Percentiles rank a stretch among this genome's conserved stretches.
Evolutionary conservation across 805 yeast species (phyloP).

Genomic region (Cyberlindnera mycetangii): DNA sequence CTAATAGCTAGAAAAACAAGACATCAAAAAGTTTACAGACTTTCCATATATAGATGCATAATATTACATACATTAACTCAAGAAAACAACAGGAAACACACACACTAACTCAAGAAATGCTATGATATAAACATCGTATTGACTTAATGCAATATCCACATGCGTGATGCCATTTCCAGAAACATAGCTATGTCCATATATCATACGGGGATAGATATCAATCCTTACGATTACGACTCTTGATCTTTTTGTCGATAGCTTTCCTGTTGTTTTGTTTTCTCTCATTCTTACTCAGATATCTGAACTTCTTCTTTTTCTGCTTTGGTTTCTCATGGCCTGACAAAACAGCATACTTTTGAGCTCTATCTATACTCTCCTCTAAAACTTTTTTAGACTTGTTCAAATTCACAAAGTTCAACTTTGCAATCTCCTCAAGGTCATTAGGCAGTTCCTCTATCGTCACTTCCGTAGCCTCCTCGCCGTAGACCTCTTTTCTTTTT

Average conservation of each 20-base stretch:
- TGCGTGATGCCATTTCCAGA: too few species aligned
- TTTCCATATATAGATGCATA: too few species aligned
- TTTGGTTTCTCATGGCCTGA: slow-evolving; percentile 28
- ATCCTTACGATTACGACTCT: slow-evolving; percentile 18
- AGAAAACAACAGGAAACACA: too few species aligned
- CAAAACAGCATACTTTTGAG: slow-evolving; percentile 76
- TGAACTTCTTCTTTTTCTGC: slow-evolving; percentile 71
- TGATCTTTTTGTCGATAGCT: slow-evolving; percentile 36
- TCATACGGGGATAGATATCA: background rate
- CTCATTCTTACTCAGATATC: slow-evolving; percentile 81
- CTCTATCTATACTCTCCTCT: slow-evolving; percentile 71
- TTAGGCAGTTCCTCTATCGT: slow-evolving; percentile 46
- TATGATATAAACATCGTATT: too few species aligned
- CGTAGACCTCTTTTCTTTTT: slow-evolving; percentile 28
- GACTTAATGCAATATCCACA: too few species aligned
- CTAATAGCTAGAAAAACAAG: background rate
- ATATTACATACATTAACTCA: too few species aligned
- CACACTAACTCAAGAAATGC: too few species aligned
- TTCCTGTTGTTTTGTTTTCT: slow-evolving; percentile 58
- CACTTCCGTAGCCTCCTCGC: slow-evolving; percentile 41
- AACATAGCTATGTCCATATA: background rate
- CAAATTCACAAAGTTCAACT: slow-evolving; percentile 69
- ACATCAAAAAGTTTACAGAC: too few species aligned
- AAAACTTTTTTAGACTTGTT: slow-evolving; percentile 65
- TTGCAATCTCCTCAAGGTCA: slow-evolving; percentile 58